Evolutionary conservation across 2,329 filamentous ascomycete species (phyloP), one percentile per base, ranked within the genome.

Genomic region (Clarireedia sp.): DNA sequence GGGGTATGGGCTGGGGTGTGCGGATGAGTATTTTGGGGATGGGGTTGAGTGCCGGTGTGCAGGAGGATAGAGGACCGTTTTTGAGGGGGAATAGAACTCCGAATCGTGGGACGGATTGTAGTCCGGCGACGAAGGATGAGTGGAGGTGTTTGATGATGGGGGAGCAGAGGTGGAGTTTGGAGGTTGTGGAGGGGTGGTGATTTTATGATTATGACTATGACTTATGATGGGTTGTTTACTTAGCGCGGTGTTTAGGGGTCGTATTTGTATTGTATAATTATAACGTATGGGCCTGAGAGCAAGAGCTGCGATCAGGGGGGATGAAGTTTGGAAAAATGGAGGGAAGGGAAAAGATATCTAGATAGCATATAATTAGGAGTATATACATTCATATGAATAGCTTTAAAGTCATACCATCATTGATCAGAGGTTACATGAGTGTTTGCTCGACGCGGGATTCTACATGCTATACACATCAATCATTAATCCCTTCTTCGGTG

Each of bases 21-120:
- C 59, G n/a, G 23, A 40, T 33, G 37, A 41, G 51, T 26, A 40
- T 10, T 33, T 44, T 16, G 17, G 17, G 16, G 14, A 14, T 43
- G 50, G 6, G 23, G 54, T 55, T 19, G 37, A 49, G n/a, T n/a
- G n/a, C 24, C 38, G 48, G 1, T 40, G 26, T 61, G 37, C 52
- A 33, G 17, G 60, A 63, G 41, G 64, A 66, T 57, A 53, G 60
- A 17, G 65, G 66, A 1, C 66, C 66, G 1, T 64, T 67, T 63
- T 65, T 57, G 48, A 60, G 75, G 19, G 79, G 78, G 0, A 77
- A 80, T 1, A 67, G 72, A 69, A 84, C 81, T 55, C 81, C 80
- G 1, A 81, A 83, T 59, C 75, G 71, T 7, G 81, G 79, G 59
- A 80, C 82, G 19, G 82, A 85, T 63, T 80, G 85, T 54, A 83